Percentiles rank a stretch among this genome's conserved stretches.
Conservation (phyloP, 2,329 filamentous ascomycete species). For the Sporothrix pallida region DNA sequence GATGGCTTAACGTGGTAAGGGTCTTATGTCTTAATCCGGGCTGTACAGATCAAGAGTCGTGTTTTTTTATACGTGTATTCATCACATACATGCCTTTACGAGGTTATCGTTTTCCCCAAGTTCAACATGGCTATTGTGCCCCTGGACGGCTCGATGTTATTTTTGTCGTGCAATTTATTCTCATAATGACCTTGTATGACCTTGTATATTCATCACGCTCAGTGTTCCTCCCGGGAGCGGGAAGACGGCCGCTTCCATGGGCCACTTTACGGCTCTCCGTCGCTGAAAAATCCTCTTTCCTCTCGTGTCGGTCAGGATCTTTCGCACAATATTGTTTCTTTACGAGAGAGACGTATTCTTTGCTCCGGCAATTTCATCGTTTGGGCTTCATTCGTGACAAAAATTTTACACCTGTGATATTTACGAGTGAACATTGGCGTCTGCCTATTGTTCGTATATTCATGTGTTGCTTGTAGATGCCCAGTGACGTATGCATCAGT, state of each 20-base stretch:
- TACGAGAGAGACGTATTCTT: no score
- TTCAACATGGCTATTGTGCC: neutral
- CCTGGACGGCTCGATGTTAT: neutral
- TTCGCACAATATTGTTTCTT: no score
- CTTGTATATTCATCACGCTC: neutral
- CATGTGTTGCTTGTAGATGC: neutral
- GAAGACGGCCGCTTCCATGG: slow-evolving; percentile 16
- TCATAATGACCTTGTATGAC: neutral
- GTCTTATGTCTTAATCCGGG: neutral
- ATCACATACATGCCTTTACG: neutral
- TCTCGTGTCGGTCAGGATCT: no score
- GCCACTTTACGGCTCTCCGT: slow-evolving; percentile 14
- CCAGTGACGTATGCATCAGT: neutral
- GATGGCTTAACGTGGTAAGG: no score
- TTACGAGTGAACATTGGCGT: neutral
- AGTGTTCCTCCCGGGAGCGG: neutral
- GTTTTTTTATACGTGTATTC: neutral
- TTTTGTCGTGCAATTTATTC: neutral
- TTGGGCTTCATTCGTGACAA: no score
- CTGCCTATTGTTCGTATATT: neutral
- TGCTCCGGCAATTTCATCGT: no score
- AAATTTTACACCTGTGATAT: neutral
- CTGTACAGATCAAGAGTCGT: neutral
- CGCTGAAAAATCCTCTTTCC: neutral
- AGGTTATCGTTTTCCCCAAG: neutral